These are phyloP conservation scores for Mycena haematopus DNA, from an alignment of 768 basidiomycete species.

Conservation along the genomic window DNA sequence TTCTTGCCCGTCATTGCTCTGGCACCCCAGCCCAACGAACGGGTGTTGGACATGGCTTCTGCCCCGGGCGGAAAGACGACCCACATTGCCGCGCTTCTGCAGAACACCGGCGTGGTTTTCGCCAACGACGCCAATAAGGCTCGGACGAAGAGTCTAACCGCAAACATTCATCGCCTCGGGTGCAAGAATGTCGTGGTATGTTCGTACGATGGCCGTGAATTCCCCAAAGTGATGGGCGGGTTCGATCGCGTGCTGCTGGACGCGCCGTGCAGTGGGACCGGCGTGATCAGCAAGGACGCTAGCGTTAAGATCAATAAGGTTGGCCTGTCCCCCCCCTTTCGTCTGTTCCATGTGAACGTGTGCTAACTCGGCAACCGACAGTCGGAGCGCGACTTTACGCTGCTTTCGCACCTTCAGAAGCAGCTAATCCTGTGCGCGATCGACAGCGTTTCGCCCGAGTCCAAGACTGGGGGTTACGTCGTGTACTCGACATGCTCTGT, in stretches of 20 bases:
- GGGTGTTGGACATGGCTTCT: conserved; percentile 97
- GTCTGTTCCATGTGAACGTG: conserved; percentile 10
- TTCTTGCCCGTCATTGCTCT: conserved; percentile 99
- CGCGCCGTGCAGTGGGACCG: conserved; percentile 97
- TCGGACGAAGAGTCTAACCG: conserved; percentile 94
- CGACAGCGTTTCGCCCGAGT: conserved; percentile 90
- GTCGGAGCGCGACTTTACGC: conserved; percentile 94
- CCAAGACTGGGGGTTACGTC: conserved; percentile 90
- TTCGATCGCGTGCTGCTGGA: conserved; percentile 97
- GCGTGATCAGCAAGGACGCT: conserved; percentile 96
- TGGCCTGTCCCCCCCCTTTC: conserved; percentile 23
- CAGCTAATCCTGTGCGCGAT: conserved; percentile 98
- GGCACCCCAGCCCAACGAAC: conserved; percentile 89
- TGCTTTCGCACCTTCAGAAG: conserved; percentile 97
- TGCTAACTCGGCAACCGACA: conserved; percentile 38
- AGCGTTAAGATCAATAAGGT: conserved; percentile 99
- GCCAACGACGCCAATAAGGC: conserved; percentile 97
- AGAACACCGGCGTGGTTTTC: conserved; percentile 97
- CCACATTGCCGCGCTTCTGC: conserved; percentile 94
- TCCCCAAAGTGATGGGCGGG: conserved; percentile 98
- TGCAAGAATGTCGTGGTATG: conserved; percentile 98
- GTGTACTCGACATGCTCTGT: conserved; percentile 99
- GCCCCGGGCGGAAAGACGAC: conserved; percentile 99
- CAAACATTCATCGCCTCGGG: conserved; percentile 95
- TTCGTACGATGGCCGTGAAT: conserved; percentile 96